Conservation (phyloP, 225 moss, liverwort and hornwort genomes). For the Lunularia cruciata region DNA sequence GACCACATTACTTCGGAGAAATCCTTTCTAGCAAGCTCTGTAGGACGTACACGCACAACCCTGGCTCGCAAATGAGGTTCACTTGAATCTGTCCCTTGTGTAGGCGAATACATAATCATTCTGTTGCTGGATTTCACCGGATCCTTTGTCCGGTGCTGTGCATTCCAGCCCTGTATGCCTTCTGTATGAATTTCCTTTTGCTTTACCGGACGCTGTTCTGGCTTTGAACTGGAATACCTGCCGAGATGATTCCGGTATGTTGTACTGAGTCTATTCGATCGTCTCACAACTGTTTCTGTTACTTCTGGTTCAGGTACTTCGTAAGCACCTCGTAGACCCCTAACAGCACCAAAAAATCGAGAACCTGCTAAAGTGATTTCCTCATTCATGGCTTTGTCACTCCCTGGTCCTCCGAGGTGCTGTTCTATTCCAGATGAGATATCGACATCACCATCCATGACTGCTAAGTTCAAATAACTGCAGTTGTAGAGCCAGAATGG, state of each 20-base stretch:
- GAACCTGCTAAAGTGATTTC: constrained; percentile 44
- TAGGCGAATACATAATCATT: constrained; percentile 75
- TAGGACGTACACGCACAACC: constrained; percentile 47
- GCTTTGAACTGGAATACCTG: not conserved
- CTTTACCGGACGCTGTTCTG: constrained; percentile 10
- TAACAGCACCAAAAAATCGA: constrained; percentile 35
- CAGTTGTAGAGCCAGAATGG: constrained; percentile 97
- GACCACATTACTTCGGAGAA: constrained; percentile 61
- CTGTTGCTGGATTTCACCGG: constrained; percentile 33
- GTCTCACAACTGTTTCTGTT: constrained; percentile 31
- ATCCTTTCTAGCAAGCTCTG: constrained; percentile 39
- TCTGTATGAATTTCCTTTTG: constrained; percentile 26
- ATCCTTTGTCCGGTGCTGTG: constrained; percentile 33
- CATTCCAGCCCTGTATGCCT: constrained; percentile 28
- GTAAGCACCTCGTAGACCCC: constrained; percentile 36
- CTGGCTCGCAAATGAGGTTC: constrained; percentile 74
- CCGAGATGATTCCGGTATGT: not conserved
- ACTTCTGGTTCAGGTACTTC: constrained; percentile 25
- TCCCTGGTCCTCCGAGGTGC: constrained; percentile 46
- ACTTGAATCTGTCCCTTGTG: constrained; percentile 84
- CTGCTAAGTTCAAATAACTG: constrained; percentile 61
- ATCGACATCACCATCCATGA: constrained; percentile 94
- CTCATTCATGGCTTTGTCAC: constrained; percentile 44
- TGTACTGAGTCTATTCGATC: constrained; percentile 21
- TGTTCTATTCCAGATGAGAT: constrained; percentile 61